Evolutionary conservation across 805 yeast genomes (phyloP), one percentile per base, ranked within the genome.

Genomic region (Komagataella mondaviorum): DNA sequence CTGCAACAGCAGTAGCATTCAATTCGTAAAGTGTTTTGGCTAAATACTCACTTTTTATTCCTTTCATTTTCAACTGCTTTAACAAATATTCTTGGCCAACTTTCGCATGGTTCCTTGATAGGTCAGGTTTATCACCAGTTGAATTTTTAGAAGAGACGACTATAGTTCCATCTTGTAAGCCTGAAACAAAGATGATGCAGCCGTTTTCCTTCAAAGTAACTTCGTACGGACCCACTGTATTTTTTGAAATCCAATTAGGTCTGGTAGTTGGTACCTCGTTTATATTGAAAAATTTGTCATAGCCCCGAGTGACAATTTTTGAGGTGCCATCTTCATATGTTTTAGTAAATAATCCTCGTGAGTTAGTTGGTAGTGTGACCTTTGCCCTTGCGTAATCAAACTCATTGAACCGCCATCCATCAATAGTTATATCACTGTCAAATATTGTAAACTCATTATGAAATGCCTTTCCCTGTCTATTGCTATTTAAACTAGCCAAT

Each of bases 141-240:
- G 95, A 81, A 63, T 91, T 93, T 60, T 93, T 93, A 4, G 96
- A 87, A 57, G 97, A 88, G 0, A 90, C 96, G 2, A 91, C 73
- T 14, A 93, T 65, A 0, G 85, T 76, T 0, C 95, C 96, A 58
- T 84, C 83, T 18, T 69, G 73, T 16, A 88, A 65, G 0, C 91
- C 97, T 1, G 95, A 73, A 12, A 93, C 74, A 54, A 93, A 80
- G 1, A 87, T 81, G 51, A 93, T 89, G 60, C 97, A 93, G 0
- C 99, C 99, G 61, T 93, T 93, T 52, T 95, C 95, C 62, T 93
- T 93, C 44, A 83, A 71, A 0, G 96, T 81, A 2, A 89, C 77
- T 17, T 76, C 77, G 63, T 84, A 93, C 0, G 97, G 96, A 0
- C 96, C 96, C 4, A 45, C 36, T 0, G 93, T 83, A 36, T 70